Base-by-base conservation (phyloP, 805 yeast species). In the Kazachstania kunashirensis region DNA sequence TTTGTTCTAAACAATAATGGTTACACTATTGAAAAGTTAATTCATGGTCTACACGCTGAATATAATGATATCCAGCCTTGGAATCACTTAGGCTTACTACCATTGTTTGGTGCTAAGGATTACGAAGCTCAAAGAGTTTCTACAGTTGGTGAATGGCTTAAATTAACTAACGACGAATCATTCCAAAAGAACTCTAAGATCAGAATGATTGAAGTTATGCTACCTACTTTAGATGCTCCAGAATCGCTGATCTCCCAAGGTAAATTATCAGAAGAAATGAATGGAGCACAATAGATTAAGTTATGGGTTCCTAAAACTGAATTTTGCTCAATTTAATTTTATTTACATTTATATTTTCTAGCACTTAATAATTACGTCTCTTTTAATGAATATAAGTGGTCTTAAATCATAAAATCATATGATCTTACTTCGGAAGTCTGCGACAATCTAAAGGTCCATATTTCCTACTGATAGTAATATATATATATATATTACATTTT, bases 1-100 rank as follows among this genome's bases (percentile, higher is more conserved):
- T 77, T 77, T 51, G 73, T 77, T n/a, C 65, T 77, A 55, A 77
- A 77, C 64, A 77, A 77, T 59, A 73, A 68, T 41, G 84, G 84
- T 56, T 77, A 77, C 65, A 77, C 84, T 45, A 77, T 77, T 53
- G 84, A 77, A 61, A 73, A 76, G 63, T 68, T 77, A 63, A 75
- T 77, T 46, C 83, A 77, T 60, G 84, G 83, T 53, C 71, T 63
- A 45, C 61, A 62, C 18, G 81, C 81, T 30, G 59, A 66, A 36
- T 77, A 77, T 62, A 77, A 77, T 57, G 71, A 68, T 44, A 70
- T 77, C 50, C 84, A 77, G 60, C 63, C 70, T 34, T 77, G 84
- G 84, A 68, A 75, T 53, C 78, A 77, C 61, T 63, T 66, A 57
- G 66, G 65, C 36, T 49, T 77, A 40, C 61, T 76, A 48, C 72